Evolutionary conservation across 2,329 filamentous ascomycete species (phyloP).

Genomic region (Tolypocladium nubicola): DNA sequence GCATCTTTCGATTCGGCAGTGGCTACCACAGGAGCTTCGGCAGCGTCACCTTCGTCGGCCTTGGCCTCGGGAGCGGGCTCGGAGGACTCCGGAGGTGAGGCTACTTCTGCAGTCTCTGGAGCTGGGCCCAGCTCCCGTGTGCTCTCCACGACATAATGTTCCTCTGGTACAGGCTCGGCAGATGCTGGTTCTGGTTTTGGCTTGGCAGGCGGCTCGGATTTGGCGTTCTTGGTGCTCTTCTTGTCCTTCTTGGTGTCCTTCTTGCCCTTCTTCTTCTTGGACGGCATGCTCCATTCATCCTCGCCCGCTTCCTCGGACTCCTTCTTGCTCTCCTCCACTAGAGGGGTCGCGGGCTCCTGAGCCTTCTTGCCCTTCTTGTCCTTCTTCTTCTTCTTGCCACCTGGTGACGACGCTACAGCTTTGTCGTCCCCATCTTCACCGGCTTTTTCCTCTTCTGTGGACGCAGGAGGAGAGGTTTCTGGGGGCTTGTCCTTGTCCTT

Average conservation of each 20-base stretch:
- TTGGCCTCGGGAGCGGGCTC: neutral
- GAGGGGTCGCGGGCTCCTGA: constrained; percentile 6
- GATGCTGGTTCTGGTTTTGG: neutral
- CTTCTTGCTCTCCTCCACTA: constrained; percentile 8
- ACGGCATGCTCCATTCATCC: constrained; percentile 2
- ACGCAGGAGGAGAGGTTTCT: neutral
- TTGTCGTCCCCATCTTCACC: constrained; percentile 7
- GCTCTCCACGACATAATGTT: neutral
- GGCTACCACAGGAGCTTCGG: neutral
- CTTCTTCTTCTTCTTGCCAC: constrained; percentile 12
- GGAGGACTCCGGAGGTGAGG: neutral
- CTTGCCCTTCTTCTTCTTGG: constrained; percentile 12
- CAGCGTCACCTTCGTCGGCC: neutral
- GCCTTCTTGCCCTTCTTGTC: constrained; percentile 9
- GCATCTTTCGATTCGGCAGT: neutral
- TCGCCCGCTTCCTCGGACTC: constrained; percentile 6
- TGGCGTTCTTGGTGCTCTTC: constrained; percentile 4
- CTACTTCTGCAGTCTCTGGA: neutral
- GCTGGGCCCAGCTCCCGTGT: neutral
- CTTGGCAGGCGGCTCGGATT: constrained; percentile 1
- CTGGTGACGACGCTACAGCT: constrained; percentile 5
- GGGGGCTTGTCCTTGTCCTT: constrained; percentile 7
- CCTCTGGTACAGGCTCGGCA: neutral
- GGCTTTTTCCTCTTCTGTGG: constrained; percentile 8
- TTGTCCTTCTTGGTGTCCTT: constrained; percentile 14